A percentile compares a stretch with the other conserved stretches of the same genome.
Conservation (phyloP, 179 eudicot genomes). For the Silene coronaria region DNA sequence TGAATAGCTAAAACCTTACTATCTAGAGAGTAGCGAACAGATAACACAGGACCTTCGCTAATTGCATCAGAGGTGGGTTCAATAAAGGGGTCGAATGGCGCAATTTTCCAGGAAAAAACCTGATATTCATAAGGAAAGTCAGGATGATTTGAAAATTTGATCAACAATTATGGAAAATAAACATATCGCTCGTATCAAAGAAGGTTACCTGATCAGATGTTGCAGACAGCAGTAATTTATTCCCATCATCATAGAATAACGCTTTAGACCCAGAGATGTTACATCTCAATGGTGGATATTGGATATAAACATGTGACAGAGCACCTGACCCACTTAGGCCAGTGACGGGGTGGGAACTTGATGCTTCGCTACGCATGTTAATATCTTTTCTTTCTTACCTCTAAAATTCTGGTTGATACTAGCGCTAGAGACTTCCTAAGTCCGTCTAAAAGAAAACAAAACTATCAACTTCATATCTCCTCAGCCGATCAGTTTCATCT, state of each 20-base stretch:
- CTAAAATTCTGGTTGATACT: background rate
- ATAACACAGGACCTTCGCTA: conserved; percentile 68
- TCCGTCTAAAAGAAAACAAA: conserved; percentile 15
- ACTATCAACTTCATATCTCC: conserved; percentile 5
- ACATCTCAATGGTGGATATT: conserved; percentile 77
- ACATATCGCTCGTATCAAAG: conserved; percentile 8
- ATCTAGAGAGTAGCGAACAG: conserved; percentile 78
- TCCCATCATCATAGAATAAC: conserved; percentile 85
- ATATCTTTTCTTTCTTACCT: conserved; percentile 1
- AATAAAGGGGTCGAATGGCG: conserved; percentile 55
- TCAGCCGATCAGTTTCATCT: conserved; percentile 13
- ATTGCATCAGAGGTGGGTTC: conserved; percentile 55
- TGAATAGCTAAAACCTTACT: conserved; percentile 71
- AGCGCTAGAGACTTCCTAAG: conserved; percentile 16
- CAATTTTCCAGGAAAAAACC: conserved; percentile 86
- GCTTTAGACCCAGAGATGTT: conserved; percentile 56
- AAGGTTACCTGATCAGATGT: conserved; percentile 73
- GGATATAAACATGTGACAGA: conserved; percentile 81
- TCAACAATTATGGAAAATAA: conserved; percentile 7
- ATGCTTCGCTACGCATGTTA: conserved; percentile 55
- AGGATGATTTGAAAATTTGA: background rate
- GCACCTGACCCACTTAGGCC: conserved; percentile 73
- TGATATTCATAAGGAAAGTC: conserved; percentile 20
- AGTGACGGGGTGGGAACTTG: conserved; percentile 53
- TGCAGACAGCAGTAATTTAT: conserved; percentile 59